phyloP scores from a whole-genome alignment of 192 early-diverging fungal species.

The Ambispora gerdemannii region DNA sequence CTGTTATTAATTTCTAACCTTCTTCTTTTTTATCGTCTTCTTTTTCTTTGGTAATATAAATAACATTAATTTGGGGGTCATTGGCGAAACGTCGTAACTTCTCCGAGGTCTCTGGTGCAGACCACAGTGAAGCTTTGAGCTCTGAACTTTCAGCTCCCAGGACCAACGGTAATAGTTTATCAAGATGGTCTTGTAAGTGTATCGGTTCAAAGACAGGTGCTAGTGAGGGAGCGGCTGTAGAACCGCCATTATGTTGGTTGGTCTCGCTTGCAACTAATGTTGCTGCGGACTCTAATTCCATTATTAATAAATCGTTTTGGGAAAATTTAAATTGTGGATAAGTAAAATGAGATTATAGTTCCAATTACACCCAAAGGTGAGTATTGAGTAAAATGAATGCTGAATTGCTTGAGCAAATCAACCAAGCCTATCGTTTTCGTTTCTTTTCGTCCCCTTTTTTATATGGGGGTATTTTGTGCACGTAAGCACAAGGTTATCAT shows the following conservation, averaged over 20 bases:
- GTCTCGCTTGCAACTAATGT: neutral
- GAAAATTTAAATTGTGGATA: too few species aligned
- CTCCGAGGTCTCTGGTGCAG: conserved; percentile 65
- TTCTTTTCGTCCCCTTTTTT: too few species aligned
- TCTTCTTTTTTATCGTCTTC: conserved; percentile 68
- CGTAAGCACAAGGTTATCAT: too few species aligned
- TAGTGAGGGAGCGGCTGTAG: neutral
- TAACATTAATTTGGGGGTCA: conserved; percentile 65
- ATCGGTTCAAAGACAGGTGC: conserved; percentile 50
- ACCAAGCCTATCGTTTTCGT: too few species aligned
- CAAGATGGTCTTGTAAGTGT: conserved; percentile 64
- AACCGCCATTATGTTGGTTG: neutral
- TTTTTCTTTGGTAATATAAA: conserved; percentile 78
- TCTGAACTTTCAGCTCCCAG: conserved; percentile 66
- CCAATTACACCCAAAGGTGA: too few species aligned
- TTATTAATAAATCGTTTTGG: too few species aligned
- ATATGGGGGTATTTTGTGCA: too few species aligned
- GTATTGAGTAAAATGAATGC: too few species aligned
- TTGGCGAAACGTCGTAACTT: conserved; percentile 73
- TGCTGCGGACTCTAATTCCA: neutral
- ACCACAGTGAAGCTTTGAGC: conserved; percentile 56
- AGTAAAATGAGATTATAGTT: too few species aligned
- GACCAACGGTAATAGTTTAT: conserved; percentile 68
- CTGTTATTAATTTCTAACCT: conserved; percentile 43
- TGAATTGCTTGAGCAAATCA: too few species aligned